Percentiles rank a stretch among this genome's conserved stretches.
These are phyloP conservation scores for Medicago arabica DNA, from an alignment of 306 rosid genomes.

Conservation along the genomic window DNA sequence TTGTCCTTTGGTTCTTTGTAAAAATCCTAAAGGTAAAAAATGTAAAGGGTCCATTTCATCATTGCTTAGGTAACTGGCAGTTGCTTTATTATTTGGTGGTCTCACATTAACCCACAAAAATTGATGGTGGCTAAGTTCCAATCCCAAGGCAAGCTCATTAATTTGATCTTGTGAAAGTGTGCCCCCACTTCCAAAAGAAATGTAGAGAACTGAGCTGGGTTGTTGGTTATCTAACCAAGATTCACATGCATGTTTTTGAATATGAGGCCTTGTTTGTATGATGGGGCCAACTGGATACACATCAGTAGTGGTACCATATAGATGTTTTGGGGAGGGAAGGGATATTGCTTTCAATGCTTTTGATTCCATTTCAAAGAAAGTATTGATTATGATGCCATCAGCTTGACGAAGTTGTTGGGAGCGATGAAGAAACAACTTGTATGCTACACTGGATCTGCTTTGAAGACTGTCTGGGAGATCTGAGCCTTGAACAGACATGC, in stretches of 20 bases:
- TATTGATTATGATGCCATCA: conserved; percentile 51
- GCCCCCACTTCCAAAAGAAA: conserved; percentile 58
- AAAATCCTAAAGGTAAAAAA: conserved; percentile 45
- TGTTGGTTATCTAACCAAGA: conserved; percentile 51
- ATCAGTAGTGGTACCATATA: background rate
- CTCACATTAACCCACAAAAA: conserved; percentile 51
- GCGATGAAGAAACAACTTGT: conserved; percentile 42
- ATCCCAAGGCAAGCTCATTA: conserved; percentile 49
- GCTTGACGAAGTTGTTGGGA: conserved; percentile 3
- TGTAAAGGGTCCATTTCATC: conserved; percentile 27
- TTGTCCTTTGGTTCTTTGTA: conserved; percentile 42
- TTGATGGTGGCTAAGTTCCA: conserved; percentile 44
- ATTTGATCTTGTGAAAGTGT: conserved; percentile 46
- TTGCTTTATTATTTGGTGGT: conserved; percentile 41
- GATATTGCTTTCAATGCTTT: conserved; percentile 17
- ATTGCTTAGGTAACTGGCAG: conserved; percentile 36
- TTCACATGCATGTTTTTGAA: conserved; percentile 9
- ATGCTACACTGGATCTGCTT: conserved; percentile 31
- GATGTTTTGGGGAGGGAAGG: background rate
- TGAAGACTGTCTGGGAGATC: conserved; percentile 49
- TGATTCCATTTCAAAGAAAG: conserved; percentile 44
- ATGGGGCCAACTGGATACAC: conserved; percentile 49
- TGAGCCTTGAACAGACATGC: conserved; percentile 40
- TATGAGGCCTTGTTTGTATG: conserved; percentile 8
- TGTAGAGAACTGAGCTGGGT: conserved; percentile 40